phyloP scores from a whole-genome alignment of 176 grass and related monocot genomes.

The Avena insularis region DNA sequence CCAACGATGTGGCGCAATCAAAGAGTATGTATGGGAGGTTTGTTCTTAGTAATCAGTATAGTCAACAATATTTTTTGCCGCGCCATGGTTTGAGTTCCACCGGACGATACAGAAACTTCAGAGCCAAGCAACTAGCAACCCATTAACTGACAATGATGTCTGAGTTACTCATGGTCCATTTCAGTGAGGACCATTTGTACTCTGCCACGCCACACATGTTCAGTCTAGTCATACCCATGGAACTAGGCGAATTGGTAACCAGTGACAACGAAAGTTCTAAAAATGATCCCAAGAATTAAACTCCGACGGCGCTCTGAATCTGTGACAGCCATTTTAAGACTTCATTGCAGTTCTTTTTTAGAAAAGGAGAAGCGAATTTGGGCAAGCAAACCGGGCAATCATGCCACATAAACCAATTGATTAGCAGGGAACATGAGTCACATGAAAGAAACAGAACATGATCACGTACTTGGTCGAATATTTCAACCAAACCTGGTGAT shows the following conservation, averaged over 20 bases:
- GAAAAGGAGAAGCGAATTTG: neutral
- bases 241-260: neutral
- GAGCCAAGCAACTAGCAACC: neutral
- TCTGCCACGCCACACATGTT: neutral
- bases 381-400: slow-evolving; percentile 28
- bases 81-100: neutral
- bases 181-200: neutral
- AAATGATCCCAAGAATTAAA: neutral
- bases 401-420: neutral
- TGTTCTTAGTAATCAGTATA: neutral
- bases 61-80: neutral
- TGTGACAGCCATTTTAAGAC: neutral
- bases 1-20: neutral
- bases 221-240: neutral
- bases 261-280: neutral
- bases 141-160: neutral
- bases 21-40: neutral
- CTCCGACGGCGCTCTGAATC: neutral
- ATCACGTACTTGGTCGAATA: neutral
- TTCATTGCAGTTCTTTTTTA: neutral
- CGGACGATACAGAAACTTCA: neutral
- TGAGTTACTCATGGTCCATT: neutral
- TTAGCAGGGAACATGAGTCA: neutral
- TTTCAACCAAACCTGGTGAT: neutral
- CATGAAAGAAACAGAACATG: neutral